Conservation (phyloP, 345 rosid species). For the Eucalyptus cloeziana region DNA sequence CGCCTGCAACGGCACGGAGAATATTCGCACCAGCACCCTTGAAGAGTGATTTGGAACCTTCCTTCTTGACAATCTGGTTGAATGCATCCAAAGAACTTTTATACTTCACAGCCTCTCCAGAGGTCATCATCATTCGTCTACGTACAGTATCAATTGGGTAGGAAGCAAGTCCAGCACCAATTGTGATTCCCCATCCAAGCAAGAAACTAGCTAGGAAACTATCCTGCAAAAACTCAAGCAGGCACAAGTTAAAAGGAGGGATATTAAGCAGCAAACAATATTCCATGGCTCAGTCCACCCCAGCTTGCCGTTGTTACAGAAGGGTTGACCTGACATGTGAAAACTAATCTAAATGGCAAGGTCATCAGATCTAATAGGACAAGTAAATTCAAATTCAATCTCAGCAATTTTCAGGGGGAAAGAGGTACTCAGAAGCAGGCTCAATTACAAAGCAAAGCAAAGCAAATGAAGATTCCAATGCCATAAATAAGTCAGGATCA, state of each 20-base stretch:
- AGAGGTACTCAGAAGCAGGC: not conserved
- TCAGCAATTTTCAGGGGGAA: not conserved
- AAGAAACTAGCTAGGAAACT: slow-evolving; percentile 52
- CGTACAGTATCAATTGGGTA: slow-evolving; percentile 55
- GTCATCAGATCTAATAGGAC: not conserved
- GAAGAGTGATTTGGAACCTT: slow-evolving; percentile 44
- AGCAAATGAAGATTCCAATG: not conserved
- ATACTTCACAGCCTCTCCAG: slow-evolving; percentile 62
- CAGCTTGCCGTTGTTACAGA: not conserved
- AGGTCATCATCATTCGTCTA: slow-evolving; percentile 71
- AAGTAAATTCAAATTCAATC: not conserved
- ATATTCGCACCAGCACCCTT: slow-evolving; percentile 67
- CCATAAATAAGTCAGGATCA: not conserved
- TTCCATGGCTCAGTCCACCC: not conserved
- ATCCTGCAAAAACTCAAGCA: slow-evolving; percentile 23
- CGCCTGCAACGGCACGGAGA: slow-evolving; percentile 47
- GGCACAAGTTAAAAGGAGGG: not conserved
- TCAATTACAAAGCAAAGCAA: not conserved
- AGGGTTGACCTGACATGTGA: not conserved
- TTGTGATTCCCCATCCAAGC: slow-evolving; percentile 50
- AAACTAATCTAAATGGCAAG: not conserved
- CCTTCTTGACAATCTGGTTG: slow-evolving; percentile 34
- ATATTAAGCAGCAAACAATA: not conserved
- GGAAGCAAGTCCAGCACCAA: slow-evolving; percentile 49
- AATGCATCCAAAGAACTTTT: slow-evolving; percentile 42